Evolutionary conservation across 2,329 filamentous ascomycete species (phyloP).

Genomic region (Venturia pyrina): DNA sequence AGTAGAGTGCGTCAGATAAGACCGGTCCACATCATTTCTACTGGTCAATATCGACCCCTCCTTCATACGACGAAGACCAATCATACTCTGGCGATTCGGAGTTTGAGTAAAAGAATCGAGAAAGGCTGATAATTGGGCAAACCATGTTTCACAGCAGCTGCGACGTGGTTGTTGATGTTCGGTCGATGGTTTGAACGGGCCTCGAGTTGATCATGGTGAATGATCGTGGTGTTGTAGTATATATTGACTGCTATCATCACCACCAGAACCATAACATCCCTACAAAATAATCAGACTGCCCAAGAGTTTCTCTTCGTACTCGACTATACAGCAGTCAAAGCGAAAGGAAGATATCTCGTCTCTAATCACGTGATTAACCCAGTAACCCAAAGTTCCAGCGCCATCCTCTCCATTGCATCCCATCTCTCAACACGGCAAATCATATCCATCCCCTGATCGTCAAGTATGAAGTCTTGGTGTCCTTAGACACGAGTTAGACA

Average conservation of each 20-base stretch:
- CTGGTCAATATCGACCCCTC: conserved; percentile 1
- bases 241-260: too few relatives aligned
- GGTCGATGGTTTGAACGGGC: not conserved
- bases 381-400: not conserved
- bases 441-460: not conserved
- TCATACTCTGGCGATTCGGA: not conserved
- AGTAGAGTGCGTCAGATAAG: not conserved
- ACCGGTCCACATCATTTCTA: not conserved
- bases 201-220: not conserved
- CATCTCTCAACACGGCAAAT: not conserved
- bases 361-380: too few relatives aligned
- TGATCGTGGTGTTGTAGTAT: too few relatives aligned
- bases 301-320: too few relatives aligned
- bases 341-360: too few relatives aligned
- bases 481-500: too few relatives aligned
- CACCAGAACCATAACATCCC: too few relatives aligned
- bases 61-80: not conserved
- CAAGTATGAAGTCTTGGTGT: too few relatives aligned
- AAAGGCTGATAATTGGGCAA: not conserved
- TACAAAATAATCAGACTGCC: too few relatives aligned
- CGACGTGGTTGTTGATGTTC: not conserved
- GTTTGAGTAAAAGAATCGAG: not conserved
- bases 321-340: too few relatives aligned
- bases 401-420: not conserved
- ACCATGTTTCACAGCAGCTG: not conserved